Evolutionary conservation across 2,329 filamentous ascomycete species (phyloP).

Genomic region (Trichothecium sympodiale): DNA sequence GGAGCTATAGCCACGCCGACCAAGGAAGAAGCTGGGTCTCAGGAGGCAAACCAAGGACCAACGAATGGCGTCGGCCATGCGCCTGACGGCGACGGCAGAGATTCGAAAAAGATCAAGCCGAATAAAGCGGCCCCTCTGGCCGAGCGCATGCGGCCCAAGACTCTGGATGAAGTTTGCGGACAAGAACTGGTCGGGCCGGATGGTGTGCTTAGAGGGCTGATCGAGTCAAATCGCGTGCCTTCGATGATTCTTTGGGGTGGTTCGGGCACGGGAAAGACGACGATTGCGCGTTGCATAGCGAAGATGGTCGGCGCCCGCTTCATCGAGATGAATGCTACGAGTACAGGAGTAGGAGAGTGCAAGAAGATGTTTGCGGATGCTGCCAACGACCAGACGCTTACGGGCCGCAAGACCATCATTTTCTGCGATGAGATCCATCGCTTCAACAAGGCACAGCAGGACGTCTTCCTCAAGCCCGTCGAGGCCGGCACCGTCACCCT

Average conservation of each 20-base stretch:
- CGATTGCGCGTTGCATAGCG: conserved; percentile 85
- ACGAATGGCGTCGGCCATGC: conserved; percentile 2
- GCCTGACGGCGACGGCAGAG: conserved; percentile 22
- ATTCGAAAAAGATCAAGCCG: conserved; percentile 55
- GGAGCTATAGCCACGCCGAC: conserved; percentile 15
- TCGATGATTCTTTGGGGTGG: conserved; percentile 93
- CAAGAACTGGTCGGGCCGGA: conserved; percentile 80
- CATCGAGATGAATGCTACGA: conserved; percentile 92
- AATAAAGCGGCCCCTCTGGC: conserved; percentile 72
- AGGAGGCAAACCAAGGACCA: conserved; percentile 8
- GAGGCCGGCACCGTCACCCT: conserved; percentile 84
- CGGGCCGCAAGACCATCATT: conserved; percentile 84
- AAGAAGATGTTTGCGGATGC: conserved; percentile 88
- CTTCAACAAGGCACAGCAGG: conserved; percentile 86
- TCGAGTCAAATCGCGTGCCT: conserved; percentile 75
- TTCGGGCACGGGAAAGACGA: conserved; percentile 76
- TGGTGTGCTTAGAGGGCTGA: conserved; percentile 77
- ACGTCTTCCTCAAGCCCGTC: conserved; percentile 86
- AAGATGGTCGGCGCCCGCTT: conserved; percentile 74
- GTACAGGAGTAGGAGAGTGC: conserved; percentile 75
- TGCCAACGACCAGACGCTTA: conserved; percentile 65
- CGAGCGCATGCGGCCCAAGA: conserved; percentile 82
- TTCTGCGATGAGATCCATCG: conserved; percentile 97
- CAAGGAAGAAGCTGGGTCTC: conserved; percentile 2
- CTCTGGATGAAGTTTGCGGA: conserved; percentile 76